phyloP scores from a whole-genome alignment of 306 rosid genomes.

The Lablab purpureus region DNA sequence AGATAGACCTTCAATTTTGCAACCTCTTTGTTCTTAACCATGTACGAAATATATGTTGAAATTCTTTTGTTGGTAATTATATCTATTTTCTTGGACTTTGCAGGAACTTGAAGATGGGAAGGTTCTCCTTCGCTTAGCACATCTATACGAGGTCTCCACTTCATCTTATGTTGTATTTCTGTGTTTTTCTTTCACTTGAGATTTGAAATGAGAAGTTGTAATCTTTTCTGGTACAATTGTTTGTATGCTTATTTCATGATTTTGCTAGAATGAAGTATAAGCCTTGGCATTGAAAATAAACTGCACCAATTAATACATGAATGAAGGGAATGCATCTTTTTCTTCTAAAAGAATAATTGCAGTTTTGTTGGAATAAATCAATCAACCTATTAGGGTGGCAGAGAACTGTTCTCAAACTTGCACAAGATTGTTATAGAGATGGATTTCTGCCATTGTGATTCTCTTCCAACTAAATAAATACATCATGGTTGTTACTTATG shows the following conservation, averaged over 20 bases:
- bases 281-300: slow-evolving; percentile 2
- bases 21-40: not conserved
- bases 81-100: slow-evolving; percentile 36
- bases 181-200: not conserved
- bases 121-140: slow-evolving; percentile 80
- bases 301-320: not conserved
- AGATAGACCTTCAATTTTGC: not conserved
- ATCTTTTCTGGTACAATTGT: slow-evolving; percentile 11
- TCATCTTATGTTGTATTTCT: slow-evolving; percentile 26
- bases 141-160: slow-evolving; percentile 73
- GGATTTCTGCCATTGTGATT: slow-evolving; percentile 30
- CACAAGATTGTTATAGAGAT: not conserved
- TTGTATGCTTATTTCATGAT: slow-evolving; percentile 13
- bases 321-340: not conserved
- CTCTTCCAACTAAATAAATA: slow-evolving; percentile 25
- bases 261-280: slow-evolving; percentile 15
- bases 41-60: slow-evolving; percentile 7
- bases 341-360: not conserved
- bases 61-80: not conserved
- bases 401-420: slow-evolving; percentile 13
- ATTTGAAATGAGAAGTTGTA: not conserved
- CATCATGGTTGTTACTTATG: not conserved
- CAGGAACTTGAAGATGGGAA: slow-evolving; percentile 75
- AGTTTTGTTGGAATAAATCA: slow-evolving; percentile 12
- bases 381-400: slow-evolving; percentile 8